Conservation (phyloP, 192 early-diverging fungal species). For the Coemansia pectinata region DNA sequence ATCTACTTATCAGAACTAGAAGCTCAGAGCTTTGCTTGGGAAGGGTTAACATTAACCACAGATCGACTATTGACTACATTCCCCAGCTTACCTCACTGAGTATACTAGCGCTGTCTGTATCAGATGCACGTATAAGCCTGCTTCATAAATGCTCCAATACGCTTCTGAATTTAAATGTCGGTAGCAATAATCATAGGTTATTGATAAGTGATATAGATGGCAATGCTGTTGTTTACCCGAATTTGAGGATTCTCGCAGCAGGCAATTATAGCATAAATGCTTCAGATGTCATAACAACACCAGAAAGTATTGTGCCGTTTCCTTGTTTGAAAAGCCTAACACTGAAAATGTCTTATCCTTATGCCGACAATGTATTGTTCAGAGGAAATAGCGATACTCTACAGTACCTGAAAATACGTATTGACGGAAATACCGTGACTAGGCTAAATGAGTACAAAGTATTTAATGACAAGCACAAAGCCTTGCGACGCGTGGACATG, state of each 20-base stretch:
- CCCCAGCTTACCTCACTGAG: not conserved
- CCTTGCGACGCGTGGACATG: not conserved
- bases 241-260: not conserved
- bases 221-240: conserved; percentile 1
- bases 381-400: conserved; percentile 6
- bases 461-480: not conserved
- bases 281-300: not conserved
- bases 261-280: no score
- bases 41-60: not conserved
- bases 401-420: not conserved
- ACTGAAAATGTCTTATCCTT: not conserved
- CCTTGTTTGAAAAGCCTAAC: not conserved
- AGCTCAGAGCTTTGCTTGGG: not conserved
- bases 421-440: not conserved
- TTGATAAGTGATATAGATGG: not conserved
- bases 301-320: not conserved
- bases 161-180: not conserved
- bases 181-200: not conserved
- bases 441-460: not conserved
- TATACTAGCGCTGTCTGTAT: not conserved
- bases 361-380: conserved; percentile 7
- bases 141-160: not conserved
- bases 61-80: not conserved
- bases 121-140: not conserved
- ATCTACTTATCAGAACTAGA: not conserved